Evolutionary conservation across 1,139 yeast genomes (phyloP).

Genomic region (Kodamaea anthophila): DNA sequence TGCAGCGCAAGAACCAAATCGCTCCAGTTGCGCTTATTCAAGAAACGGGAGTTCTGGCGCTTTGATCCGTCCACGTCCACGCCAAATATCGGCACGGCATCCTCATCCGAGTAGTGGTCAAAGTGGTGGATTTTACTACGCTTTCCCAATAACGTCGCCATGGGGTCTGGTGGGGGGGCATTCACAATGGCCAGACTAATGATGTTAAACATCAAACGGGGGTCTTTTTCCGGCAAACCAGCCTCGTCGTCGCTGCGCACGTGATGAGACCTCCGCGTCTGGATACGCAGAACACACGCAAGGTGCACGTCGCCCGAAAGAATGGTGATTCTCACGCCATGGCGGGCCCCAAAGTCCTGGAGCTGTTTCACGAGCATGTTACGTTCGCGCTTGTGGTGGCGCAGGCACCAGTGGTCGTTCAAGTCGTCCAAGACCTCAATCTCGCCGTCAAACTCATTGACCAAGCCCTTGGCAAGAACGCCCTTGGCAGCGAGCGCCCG

Average conservation of each 20-base stretch:
- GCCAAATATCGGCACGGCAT: constrained; percentile 65
- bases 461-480: constrained; percentile 58
- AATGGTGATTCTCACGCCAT: constrained; percentile 72
- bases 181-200: constrained; percentile 86
- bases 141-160: constrained; percentile 63
- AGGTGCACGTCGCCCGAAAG: constrained; percentile 92
- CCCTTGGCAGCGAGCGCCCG: constrained; percentile 66
- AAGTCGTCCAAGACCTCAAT: constrained; percentile 87
- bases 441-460: constrained; percentile 87
- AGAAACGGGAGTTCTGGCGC: constrained; percentile 53
- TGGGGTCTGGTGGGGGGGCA: constrained; percentile 86
- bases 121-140: constrained; percentile 67
- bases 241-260: constrained; percentile 22
- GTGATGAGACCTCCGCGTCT: constrained; percentile 45
- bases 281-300: constrained; percentile 75
- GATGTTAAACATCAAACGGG: constrained; percentile 73
- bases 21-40: constrained; percentile 78
- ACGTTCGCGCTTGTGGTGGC: constrained; percentile 73
- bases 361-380: constrained; percentile 53
- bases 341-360: constrained; percentile 55
- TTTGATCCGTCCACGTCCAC: constrained; percentile 52
- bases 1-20: constrained; percentile 38
- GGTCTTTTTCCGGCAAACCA: constrained; percentile 60
- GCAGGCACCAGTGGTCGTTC: constrained; percentile 95
- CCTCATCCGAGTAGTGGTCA: constrained; percentile 64